Base-by-base conservation (phyloP, 768 basidiomycete species). In the Gautieria morchelliformis region DNA sequence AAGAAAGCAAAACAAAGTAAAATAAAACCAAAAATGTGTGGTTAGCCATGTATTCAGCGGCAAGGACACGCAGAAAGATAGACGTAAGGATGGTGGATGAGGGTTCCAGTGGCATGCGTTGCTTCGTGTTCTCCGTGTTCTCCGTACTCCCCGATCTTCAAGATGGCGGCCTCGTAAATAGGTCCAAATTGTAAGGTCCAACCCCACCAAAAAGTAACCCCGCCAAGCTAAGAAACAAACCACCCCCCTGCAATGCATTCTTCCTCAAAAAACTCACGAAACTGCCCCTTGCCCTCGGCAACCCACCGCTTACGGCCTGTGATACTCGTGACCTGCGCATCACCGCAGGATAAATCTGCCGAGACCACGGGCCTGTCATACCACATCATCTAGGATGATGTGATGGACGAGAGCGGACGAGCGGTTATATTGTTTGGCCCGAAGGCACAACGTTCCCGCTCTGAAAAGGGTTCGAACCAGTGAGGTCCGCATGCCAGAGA, bases 101-200 rank as follows among this genome's bases (percentile, higher is more conserved):
- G 11, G 32, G 40, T 57, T 50, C 37, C 20, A 19, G 37, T 3
- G 10, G 9, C 33, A 52, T 52, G 51, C 51, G 51, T 52, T 52
- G 51, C 51, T 52, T 39, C 51, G 35, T 52, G 51, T 52, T 40
- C 33, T 22, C 33, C 51, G 35, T 52, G 51, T 52, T 40, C 33
- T 22, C 33, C 37, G 48, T 49, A 20, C 48, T 6, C 48, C 24
- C 3, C 24, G 48, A 27, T 11, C 27, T 46, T 10, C 10, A 6
- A 46, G 45, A 46, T 46, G 12, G 1, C 11, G 45, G 7, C 6
- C n/a, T 17, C 35, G 35, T 10, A 37, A 10, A 37, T 9, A 9
- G 35, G 27, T 27, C 35, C 9, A 37, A 10, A 37, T 37, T 14
- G 35, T 37, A 14, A 37, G 3, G 5, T 17, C 20, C 20, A 9